Evolutionary conservation across 73 alveolate species (phyloP), one percentile per base, ranked within the genome.

Genomic region (Tetrahymena thermophila): DNA sequence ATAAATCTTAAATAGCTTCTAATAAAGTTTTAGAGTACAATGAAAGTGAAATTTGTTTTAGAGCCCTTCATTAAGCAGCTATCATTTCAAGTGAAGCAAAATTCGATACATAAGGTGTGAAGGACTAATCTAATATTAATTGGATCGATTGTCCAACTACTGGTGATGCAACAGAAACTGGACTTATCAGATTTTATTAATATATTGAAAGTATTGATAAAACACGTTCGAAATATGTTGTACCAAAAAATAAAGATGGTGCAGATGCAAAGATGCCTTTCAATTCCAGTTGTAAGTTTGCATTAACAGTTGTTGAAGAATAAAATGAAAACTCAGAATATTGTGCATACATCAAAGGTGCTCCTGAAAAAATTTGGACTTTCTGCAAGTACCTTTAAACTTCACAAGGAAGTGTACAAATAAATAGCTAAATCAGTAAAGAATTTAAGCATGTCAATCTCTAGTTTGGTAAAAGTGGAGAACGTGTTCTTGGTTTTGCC

Each of bases 151-250:
- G 94, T 34, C 97, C 97, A 44, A 96, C 99, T 35, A 96, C 95
- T 14, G 99, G 99, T n/a, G 99, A 99, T 98, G 99, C 99, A 14
- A 97, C 99, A 43, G 99, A 99, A 96, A 96, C 98, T 93, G 99
- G 99, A 58, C 95, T 99, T 23, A 98, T 99, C 93, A 98, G 98
- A 96, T 98, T 98, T 97, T 95, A 97, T 84, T 97, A 98, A 57
- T 98, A 99, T 17, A 97, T 98, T 56, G 94, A 96, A 43, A 95
- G 96, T n/a, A 85, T 98, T 93, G 94, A 85, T 40, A 94, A 95
- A 42, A 44, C 95, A 85, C 97, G 99, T 94, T 10, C 23, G 43
- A 85, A 93, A 40, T 93, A 35, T 95, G 14, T n/a, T n/a, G 55
- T 37, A 38, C 55, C 84, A 43, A 35, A 85, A 96, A 89, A 95